Evolutionary conservation across 208 protist species (phyloP).

Genomic region (Leishmania mexicana): DNA sequence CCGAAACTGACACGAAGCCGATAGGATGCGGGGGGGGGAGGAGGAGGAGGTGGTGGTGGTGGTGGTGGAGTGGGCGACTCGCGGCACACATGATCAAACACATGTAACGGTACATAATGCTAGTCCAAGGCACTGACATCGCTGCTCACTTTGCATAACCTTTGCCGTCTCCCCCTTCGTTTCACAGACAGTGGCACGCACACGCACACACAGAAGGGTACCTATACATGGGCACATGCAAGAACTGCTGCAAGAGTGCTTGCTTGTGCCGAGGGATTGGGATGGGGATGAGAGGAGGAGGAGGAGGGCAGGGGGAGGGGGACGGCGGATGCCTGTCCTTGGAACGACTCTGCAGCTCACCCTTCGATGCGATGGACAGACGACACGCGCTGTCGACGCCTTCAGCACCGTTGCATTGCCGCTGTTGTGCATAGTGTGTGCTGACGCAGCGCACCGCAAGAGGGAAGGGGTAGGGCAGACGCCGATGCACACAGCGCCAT

Average conservation of each 20-base stretch:
- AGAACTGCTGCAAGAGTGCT: too few species aligned
- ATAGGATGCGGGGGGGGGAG: background rate
- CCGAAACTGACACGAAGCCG: background rate
- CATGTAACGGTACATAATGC: too few species aligned
- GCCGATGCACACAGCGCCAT: background rate
- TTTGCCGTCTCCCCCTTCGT: background rate
- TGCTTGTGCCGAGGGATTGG: too few species aligned
- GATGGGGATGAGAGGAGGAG: too few species aligned
- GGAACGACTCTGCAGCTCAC: too few species aligned
- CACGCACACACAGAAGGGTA: too few species aligned
- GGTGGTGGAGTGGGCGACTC: background rate
- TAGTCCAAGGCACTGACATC: background rate
- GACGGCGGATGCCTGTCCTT: too few species aligned
- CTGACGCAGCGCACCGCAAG: background rate
- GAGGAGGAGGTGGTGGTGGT: too few species aligned
- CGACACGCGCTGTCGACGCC: background rate
- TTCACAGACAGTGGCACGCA: background rate
- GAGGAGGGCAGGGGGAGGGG: too few species aligned
- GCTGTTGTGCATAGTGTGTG: background rate
- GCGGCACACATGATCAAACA: background rate
- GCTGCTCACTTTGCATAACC: background rate
- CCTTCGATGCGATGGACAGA: background rate
- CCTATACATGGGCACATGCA: too few species aligned
- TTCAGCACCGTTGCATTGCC: background rate
- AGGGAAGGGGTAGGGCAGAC: background rate